Conservation (phyloP, 306 rosid genomes). For the Castanea sativa region DNA sequence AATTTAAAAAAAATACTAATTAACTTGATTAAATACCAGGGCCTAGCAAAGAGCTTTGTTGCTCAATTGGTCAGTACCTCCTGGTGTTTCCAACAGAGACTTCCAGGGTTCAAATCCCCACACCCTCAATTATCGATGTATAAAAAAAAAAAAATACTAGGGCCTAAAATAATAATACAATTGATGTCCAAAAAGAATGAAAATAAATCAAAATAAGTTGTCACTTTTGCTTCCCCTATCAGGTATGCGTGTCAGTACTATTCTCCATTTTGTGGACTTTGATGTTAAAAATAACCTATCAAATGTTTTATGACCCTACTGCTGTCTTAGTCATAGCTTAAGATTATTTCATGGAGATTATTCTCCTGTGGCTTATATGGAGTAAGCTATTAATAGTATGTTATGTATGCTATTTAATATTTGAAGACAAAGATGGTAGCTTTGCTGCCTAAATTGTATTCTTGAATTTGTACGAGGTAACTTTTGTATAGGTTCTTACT, state of each 20-base stretch:
- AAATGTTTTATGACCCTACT: neutral
- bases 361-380: neutral
- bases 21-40: no score
- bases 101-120: no score
- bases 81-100: no score
- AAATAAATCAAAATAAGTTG: no score
- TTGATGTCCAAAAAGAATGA: no score
- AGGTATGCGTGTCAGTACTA: neutral
- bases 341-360: neutral
- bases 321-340: neutral
- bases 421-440: neutral
- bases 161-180: no score
- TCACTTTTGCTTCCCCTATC: no score
- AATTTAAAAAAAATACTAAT: no score
- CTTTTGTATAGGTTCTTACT: neutral
- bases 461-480: neutral
- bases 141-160: no score
- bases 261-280: neutral
- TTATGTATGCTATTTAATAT: neutral
- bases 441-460: constrained; percentile 13
- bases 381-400: neutral
- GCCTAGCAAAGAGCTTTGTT: no score
- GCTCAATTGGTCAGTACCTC: no score
- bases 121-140: no score
- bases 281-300: neutral